Evolutionary conservation across 768 basidiomycete genomes (phyloP), one percentile per base, ranked within the genome.

Genomic region (Xerocomellus amylosporus): DNA sequence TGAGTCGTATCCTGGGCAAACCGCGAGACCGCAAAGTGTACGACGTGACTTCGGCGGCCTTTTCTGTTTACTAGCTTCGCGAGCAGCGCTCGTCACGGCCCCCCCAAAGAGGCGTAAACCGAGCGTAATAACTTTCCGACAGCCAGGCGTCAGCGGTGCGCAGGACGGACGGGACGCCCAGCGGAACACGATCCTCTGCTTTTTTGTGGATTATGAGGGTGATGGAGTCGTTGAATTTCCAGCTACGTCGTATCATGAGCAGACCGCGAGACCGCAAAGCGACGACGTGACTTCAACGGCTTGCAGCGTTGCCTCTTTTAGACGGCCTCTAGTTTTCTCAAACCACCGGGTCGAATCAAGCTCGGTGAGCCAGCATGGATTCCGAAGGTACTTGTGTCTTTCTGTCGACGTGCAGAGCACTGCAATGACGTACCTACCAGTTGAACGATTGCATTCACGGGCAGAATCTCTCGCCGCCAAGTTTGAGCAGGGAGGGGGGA

Each of bases 191-290:
- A 93, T 95, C 88, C 74, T 98, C 98, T 24, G 93, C 91, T 65
- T 90, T 90, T 72, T 98, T 99, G 73, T 98, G 94, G 51, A 97
- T 85, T 93, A 98, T 93, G 54, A 98, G 77, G 0, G 88, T 84
- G 49, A 96, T 67, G 0, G 93, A 96, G 14, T 85, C 83, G 55
- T 87, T 87, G 2, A 92, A 24, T 73, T 91, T 94, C 97, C 96
- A 98, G 48, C 64, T 65, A 90, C 87, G 73, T 75, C 30, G 78
- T 76, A 51, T 79, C 80, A 4, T 24, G 24, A 1, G 77, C 77
- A 33, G 75, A 64, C 46, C 76, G 73, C 5, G 81, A 84, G 0
- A 83, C 77, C 20, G 76, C 70, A 69, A 97, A 87, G 28, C 80
- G 79, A 90, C 79, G 36, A 98, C 74, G 60, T 89, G 84, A 61